phyloP scores from a whole-genome alignment of 192 early-diverging fungal genomes.

The Cladochytrium replicatum region DNA sequence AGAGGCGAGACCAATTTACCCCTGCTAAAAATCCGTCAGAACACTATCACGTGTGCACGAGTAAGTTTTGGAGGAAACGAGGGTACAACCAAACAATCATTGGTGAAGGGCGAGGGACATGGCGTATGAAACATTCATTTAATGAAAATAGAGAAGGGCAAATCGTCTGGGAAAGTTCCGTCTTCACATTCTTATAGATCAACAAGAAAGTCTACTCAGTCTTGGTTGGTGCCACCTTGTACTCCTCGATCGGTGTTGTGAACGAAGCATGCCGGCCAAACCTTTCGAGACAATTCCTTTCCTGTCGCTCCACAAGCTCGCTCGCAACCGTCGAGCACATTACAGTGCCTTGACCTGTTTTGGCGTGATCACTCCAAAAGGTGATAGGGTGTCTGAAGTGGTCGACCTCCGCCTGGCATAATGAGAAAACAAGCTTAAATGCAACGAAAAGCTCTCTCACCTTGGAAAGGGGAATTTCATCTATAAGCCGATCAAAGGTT shows the following conservation, averaged over 20 bases:
- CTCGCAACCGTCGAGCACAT: constrained; percentile 20
- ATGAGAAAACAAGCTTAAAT: neutral
- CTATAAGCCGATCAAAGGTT: neutral
- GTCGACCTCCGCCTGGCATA: constrained; percentile 10
- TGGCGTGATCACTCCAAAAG: constrained; percentile 37
- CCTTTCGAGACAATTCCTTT: neutral
- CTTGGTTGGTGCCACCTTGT: constrained; percentile 24
- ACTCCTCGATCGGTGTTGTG: constrained; percentile 38
- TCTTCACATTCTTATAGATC: no score
- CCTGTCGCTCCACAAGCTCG: neutral
- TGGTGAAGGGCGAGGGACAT: no score
- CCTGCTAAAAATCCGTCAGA: no score
- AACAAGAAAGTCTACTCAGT: constrained; percentile 13
- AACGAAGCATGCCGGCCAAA: constrained; percentile 40
- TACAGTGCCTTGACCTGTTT: constrained; percentile 31
- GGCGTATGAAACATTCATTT: no score
- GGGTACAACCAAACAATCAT: no score
- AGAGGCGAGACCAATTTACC: no score
- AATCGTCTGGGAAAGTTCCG: no score
- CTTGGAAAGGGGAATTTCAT: neutral
- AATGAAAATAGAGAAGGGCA: no score
- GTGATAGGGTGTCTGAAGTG: constrained; percentile 36
- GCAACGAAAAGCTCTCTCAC: neutral
- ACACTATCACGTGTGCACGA: no score
- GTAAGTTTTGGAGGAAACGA: no score